Conservation (phyloP, 306 rosid genomes). For the Elaeagnus macrophylla region DNA sequence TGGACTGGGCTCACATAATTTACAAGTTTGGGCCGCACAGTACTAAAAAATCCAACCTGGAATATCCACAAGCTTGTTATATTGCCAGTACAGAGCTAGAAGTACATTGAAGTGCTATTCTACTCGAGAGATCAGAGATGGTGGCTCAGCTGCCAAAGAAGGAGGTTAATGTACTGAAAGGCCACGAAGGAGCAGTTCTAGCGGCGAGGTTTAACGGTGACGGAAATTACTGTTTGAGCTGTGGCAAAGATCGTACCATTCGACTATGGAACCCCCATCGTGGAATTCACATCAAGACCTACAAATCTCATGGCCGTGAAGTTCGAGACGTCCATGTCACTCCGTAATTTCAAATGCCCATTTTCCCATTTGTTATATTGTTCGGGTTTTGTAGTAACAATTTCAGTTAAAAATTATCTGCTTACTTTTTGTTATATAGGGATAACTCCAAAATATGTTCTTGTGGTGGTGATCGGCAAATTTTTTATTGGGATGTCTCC, state of each 20-base stretch:
- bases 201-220: conserved; percentile 73
- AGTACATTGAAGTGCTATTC: too few relatives aligned
- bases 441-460: conserved; percentile 82
- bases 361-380: background rate
- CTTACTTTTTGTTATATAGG: conserved; percentile 23
- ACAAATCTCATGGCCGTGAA: conserved; percentile 86
- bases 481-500: conserved; percentile 88
- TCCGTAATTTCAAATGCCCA: conserved; percentile 23
- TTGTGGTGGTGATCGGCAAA: conserved; percentile 80
- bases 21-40: too few relatives aligned
- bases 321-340: conserved; percentile 86
- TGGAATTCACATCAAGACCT: conserved; percentile 84
- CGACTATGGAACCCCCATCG: conserved; percentile 97
- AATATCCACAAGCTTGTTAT: too few relatives aligned
- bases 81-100: too few relatives aligned
- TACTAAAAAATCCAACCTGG: too few relatives aligned
- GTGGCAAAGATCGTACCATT: conserved; percentile 88
- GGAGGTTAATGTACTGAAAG: conserved; percentile 54
- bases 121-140: conserved; percentile 22
- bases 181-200: conserved; percentile 78
- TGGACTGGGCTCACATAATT: too few relatives aligned
- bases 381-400: background rate
- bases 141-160: conserved; percentile 45
- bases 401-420: background rate
- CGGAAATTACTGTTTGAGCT: conserved; percentile 68